Evolutionary conservation across 2,329 filamentous ascomycete genomes (phyloP).

Genomic region (Escovopsis weberi): DNA sequence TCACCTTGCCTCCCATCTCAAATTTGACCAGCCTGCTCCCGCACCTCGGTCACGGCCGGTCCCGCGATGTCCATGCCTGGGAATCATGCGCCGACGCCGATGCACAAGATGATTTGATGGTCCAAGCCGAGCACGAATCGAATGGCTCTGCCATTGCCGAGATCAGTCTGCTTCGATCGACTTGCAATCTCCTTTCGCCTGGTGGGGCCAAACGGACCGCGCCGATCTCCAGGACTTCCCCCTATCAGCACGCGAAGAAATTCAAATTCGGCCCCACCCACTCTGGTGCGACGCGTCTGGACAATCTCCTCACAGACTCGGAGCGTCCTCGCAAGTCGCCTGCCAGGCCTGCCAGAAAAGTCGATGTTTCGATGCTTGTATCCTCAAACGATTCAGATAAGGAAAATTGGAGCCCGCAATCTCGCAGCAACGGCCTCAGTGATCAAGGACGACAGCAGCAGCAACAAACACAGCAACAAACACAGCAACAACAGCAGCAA

Average conservation of each 20-base stretch:
- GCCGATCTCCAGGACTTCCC: constrained; percentile 17
- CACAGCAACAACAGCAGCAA: too few species aligned
- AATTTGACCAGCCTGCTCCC: constrained; percentile 37
- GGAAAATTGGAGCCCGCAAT: constrained; percentile 66
- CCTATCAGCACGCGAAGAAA: constrained; percentile 37
- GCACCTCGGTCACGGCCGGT: constrained; percentile 53
- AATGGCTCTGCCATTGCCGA: constrained; percentile 68
- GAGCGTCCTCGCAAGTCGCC: constrained; percentile 13
- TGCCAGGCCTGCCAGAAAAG: constrained; percentile 14
- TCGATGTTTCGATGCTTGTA: constrained; percentile 25
- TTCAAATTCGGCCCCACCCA: constrained; percentile 44
- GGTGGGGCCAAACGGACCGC: constrained; percentile 54
- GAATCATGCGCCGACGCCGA: constrained; percentile 80
- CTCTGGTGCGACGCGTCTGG: constrained; percentile 49
- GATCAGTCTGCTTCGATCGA: constrained; percentile 66
- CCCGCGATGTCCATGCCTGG: constrained; percentile 79
- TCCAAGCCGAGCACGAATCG: constrained; percentile 67
- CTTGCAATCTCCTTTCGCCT: constrained; percentile 37
- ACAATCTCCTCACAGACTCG: constrained; percentile 23
- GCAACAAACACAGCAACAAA: too few species aligned
- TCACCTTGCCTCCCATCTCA: constrained; percentile 43
- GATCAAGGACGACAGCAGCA: constrained; percentile 13
- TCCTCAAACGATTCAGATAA: constrained; percentile 66
- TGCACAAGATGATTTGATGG: constrained; percentile 60
- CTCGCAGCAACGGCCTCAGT: constrained; percentile 26